Evolutionary conservation across 1,139 yeast species (phyloP), one percentile per base, ranked within the genome.

Genomic region (Kluyveromyces marxianus): DNA sequence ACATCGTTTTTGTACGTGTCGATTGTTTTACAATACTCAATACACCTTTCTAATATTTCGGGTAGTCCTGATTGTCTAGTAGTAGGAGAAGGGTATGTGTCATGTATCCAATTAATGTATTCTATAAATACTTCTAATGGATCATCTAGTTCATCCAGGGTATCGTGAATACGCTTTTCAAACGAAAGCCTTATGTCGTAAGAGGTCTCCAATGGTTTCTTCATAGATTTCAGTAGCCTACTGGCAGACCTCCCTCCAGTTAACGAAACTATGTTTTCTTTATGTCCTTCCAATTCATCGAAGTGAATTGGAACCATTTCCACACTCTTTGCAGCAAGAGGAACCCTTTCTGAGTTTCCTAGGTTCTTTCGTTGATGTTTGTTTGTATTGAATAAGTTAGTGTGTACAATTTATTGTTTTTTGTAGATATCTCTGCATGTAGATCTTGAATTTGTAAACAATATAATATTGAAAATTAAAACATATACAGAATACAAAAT

Each of bases 231-330:
- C 1, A 76, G 76, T 36, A 89, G 68, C 24, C 79, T 75, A 14
- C 69, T 57, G 0, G 81, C 95, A 0, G 92, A 78, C 42, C 92
- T 70, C 2, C 97, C 97, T 14, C 77, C 80, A 2, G 70, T 68
- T 28, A 81, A 56, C 0, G 95, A 89, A 53, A 75, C 74, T 3
- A 89, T 82, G 58, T 89, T 89, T 63, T 89, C 97, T 65, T 89
- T 89, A 47, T 84, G 83, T 26, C 69, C 68, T 59, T 87, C 95
- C 36, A 88, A 69, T 33, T 70, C 59, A 25, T 75, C 71, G 51
- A 79, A 77, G 44, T 75, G 73, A 3, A 75, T 46, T 14, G 45
- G 36, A 21, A 38, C 88, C 50, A 74, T 72, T 36, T 61, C 56
- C 26, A 44, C 32, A 32, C 79, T 61, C 56, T 76, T 72, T 25